Evolutionary conservation across 352 stramenopile species (phyloP).

Genomic region (Ophiocytium majus): DNA sequence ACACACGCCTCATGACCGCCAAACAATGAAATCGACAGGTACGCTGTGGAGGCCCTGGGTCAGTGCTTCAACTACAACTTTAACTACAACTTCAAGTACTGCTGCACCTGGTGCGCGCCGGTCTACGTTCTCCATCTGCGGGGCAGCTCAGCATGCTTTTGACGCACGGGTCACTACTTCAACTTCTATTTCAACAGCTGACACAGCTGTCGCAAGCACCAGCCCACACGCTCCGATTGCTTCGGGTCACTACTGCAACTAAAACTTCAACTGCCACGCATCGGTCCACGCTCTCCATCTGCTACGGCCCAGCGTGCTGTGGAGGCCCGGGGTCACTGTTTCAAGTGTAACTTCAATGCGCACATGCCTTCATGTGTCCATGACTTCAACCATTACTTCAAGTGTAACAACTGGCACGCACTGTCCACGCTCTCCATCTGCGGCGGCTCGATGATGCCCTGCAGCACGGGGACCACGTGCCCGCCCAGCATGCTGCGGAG

Average conservation of each 20-base stretch:
- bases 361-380: background rate
- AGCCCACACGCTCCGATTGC: background rate
- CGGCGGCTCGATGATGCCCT: conserved; percentile 69
- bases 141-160: conserved; percentile 67
- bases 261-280: background rate
- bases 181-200: too few relatives aligned
- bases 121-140: conserved; percentile 64
- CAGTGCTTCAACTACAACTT: too few relatives aligned
- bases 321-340: too few relatives aligned
- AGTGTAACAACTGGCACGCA: too few relatives aligned
- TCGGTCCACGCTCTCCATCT: conserved; percentile 63
- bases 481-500: conserved; percentile 68
- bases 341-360: too few relatives aligned
- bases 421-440: conserved; percentile 63
- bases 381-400: too few relatives aligned
- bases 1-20: background rate
- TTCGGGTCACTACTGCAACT: too few relatives aligned
- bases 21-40: too few relatives aligned
- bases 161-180: conserved; percentile 69
- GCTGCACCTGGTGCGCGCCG: too few relatives aligned
- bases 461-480: conserved; percentile 63
- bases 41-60: too few relatives aligned
- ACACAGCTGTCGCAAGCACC: too few relatives aligned
- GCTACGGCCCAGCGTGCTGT: conserved; percentile 68
- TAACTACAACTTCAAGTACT: too few relatives aligned